Conservation (phyloP, 345 rosid species). For the Arabidopsis thaliana region TAIR10.1 NC_003074.8:239501-240000, state of each 20-base stretch:
- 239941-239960: constrained; percentile 63
- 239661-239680: neutral
- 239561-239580: constrained; percentile 70
- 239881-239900: constrained; percentile 72
- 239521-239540: constrained; percentile 72
- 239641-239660: constrained; percentile 62
- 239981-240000: constrained; percentile 64
- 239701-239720: neutral
- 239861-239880: neutral
- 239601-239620: constrained; percentile 81
- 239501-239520: constrained; percentile 86
- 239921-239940: constrained; percentile 86
- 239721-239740: too few relatives aligned
- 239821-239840: too few relatives aligned
- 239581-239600: constrained; percentile 68
- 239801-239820: too few relatives aligned
- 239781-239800: too few relatives aligned
- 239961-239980: constrained; percentile 62
- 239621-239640: constrained; percentile 72
- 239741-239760: too few relatives aligned
- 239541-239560: constrained; percentile 71
- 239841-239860: too few relatives aligned
- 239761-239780: too few relatives aligned
- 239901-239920: constrained; percentile 98
- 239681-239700: neutral